phyloP scores from a whole-genome alignment of 768 basidiomycete species.

The Suillus variegatus region DNA sequence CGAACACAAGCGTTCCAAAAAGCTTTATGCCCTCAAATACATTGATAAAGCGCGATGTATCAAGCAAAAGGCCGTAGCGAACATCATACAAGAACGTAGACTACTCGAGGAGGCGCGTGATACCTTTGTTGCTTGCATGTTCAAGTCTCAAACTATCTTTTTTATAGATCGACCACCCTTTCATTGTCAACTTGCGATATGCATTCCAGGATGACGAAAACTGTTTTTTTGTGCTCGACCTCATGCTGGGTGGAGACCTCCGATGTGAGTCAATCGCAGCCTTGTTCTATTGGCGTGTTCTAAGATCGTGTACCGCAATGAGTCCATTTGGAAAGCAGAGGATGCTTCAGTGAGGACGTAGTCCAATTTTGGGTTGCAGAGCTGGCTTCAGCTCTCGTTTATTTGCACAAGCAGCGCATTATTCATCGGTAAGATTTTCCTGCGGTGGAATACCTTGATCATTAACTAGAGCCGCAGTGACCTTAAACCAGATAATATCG shows the following conservation, averaged over 20 bases:
- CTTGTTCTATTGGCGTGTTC: constrained; percentile 3
- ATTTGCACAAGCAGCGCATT: constrained; percentile 89
- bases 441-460: constrained; percentile 1
- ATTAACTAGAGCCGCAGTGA: constrained; percentile 54
- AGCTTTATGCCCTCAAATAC: constrained; percentile 95
- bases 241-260: constrained; percentile 95
- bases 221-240: constrained; percentile 96
- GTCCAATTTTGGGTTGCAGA: constrained; percentile 92
- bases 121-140: background rate
- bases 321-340: constrained; percentile 86
- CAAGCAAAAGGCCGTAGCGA: constrained; percentile 87
- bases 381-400: constrained; percentile 79
- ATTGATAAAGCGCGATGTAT: constrained; percentile 95
- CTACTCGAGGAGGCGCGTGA: constrained; percentile 82
- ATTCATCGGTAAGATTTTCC: constrained; percentile 77
- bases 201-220: constrained; percentile 98
- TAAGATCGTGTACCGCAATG: constrained; percentile 6
- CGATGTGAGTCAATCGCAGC: constrained; percentile 62
- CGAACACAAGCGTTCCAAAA: constrained; percentile 91
- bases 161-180: constrained; percentile 81
- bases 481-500: constrained; percentile 96
- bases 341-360: constrained; percentile 63
- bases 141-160: constrained; percentile 14
- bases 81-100: constrained; percentile 91
- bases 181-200: constrained; percentile 87